These are phyloP conservation scores for Stagonosporopsis rhizophila DNA, from an alignment of 2,329 filamentous ascomycete species.

Conservation along the genomic window DNA sequence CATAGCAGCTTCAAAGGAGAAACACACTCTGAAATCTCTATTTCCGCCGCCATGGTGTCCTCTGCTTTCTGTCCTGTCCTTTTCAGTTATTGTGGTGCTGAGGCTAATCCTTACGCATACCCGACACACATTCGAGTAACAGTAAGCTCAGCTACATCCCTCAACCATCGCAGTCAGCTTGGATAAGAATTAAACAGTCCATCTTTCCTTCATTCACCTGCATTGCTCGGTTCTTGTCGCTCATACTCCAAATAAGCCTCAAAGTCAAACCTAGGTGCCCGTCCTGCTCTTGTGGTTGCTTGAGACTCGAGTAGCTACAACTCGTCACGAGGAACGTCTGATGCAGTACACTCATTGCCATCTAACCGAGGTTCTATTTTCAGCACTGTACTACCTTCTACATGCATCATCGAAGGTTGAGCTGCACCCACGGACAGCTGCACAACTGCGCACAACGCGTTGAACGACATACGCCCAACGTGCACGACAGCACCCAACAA, in stretches of 20 bases:
- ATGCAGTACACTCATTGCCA: constrained; percentile 6
- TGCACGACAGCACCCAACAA: constrained; percentile 21
- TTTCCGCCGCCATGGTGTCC: too few species aligned
- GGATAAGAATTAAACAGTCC: not conserved
- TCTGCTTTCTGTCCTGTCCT: not conserved
- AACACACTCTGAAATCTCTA: not conserved
- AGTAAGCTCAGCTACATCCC: not conserved
- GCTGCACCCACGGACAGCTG: constrained; percentile 8
- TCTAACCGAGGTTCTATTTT: constrained; percentile 14
- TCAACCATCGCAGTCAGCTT: constrained; percentile 1
- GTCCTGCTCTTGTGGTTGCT: not conserved
- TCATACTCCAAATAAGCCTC: not conserved
- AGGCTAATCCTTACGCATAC: not conserved
- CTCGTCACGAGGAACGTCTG: constrained; percentile 1
- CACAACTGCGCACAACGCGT: constrained; percentile 14
- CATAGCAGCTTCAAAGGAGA: not conserved
- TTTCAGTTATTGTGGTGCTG: not conserved
- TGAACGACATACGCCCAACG: constrained; percentile 15
- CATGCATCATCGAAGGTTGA: constrained; percentile 18
- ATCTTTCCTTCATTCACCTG: not conserved
- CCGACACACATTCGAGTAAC: not conserved
- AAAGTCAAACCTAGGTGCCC: not conserved
- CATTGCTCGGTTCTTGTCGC: not conserved
- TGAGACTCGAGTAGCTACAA: constrained; percentile 1
- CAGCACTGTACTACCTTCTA: constrained; percentile 17